Evolutionary conservation across 345 rosid species (phyloP).

Genomic region (Syzygium jambos): DNA sequence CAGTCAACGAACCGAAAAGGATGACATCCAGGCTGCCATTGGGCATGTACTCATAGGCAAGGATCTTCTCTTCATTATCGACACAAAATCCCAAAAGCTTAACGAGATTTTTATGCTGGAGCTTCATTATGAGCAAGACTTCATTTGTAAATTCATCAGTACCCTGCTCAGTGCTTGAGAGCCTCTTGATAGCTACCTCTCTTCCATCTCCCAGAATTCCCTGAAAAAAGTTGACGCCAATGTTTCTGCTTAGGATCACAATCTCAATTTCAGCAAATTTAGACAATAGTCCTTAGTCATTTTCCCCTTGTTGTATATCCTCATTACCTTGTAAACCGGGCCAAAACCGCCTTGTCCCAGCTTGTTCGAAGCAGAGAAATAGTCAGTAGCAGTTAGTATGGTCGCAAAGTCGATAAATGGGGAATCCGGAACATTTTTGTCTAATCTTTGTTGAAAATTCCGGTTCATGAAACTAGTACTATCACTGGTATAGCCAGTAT

Average conservation of each 20-base stretch:
- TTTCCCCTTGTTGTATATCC: neutral
- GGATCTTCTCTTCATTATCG: slow-evolving; percentile 24
- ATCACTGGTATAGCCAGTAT: neutral
- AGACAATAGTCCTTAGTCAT: neutral
- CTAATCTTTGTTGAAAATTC: neutral
- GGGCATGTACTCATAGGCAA: slow-evolving; percentile 54
- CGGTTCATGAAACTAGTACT: neutral
- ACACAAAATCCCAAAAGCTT: slow-evolving; percentile 44
- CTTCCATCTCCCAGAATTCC: slow-evolving; percentile 36
- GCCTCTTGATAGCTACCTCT: slow-evolving; percentile 38
- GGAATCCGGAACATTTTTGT: neutral
- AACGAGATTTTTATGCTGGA: slow-evolving; percentile 48
- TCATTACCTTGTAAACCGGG: slow-evolving; percentile 16
- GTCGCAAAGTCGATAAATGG: slow-evolving; percentile 11
- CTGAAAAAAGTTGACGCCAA: slow-evolving; percentile 9
- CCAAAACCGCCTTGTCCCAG: slow-evolving; percentile 22
- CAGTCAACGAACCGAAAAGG: slow-evolving; percentile 27
- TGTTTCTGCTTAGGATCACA: neutral
- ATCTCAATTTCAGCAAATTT: neutral
- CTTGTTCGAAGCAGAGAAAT: slow-evolving; percentile 15
- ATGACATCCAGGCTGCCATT: slow-evolving; percentile 32
- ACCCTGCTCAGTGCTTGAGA: slow-evolving; percentile 25
- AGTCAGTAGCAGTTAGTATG: slow-evolving; percentile 25
- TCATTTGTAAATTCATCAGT: slow-evolving; percentile 26
- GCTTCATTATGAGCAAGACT: slow-evolving; percentile 27